Percentiles rank a stretch among this genome's conserved stretches.
Evolutionary conservation across 495 filamentous ascomycete genomes (phyloP).

Genomic region (Penicillium flavigenum): DNA sequence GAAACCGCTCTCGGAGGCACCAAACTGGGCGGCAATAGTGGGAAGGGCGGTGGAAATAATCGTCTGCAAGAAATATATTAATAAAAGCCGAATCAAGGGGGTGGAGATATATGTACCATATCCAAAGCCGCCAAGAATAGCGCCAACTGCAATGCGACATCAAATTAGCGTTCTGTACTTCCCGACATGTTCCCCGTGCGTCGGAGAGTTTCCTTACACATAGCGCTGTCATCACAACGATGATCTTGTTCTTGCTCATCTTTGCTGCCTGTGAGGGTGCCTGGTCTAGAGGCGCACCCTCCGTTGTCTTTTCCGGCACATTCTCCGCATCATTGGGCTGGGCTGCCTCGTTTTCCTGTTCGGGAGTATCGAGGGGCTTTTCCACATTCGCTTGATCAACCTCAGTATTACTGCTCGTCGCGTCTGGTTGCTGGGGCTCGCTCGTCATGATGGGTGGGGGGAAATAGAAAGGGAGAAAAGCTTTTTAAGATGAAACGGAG

Average conservation of each 20-base stretch:
- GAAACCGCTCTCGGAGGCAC: slow-evolving; percentile 62
- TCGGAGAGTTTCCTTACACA: slow-evolving; percentile 37
- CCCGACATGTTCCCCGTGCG: background rate
- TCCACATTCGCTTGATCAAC: slow-evolving; percentile 12
- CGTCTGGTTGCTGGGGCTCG: slow-evolving; percentile 15
- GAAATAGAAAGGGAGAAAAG: background rate
- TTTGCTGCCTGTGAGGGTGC: slow-evolving; percentile 42
- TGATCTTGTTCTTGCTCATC: slow-evolving; percentile 50
- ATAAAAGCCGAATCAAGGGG: background rate
- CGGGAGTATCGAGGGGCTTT: slow-evolving; percentile 14
- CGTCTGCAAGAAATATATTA: slow-evolving; percentile 33
- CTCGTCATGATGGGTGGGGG: slow-evolving; percentile 15
- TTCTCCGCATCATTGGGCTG: slow-evolving; percentile 14
- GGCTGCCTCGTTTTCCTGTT: slow-evolving; percentile 4
- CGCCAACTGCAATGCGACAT: slow-evolving; percentile 39
- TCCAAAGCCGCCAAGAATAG: slow-evolving; percentile 56
- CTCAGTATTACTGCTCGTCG: slow-evolving; percentile 24
- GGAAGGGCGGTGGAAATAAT: slow-evolving; percentile 58
- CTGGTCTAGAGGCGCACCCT: slow-evolving; percentile 34
- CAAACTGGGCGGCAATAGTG: slow-evolving; percentile 62
- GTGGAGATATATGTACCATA: slow-evolving; percentile 36
- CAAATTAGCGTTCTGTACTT: slow-evolving; percentile 16
- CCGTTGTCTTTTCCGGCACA: slow-evolving; percentile 22
- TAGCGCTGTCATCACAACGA: slow-evolving; percentile 51
- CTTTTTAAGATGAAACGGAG: background rate